phyloP scores from a whole-genome alignment of 768 basidiomycete species.

The Leccinum broughii region DNA sequence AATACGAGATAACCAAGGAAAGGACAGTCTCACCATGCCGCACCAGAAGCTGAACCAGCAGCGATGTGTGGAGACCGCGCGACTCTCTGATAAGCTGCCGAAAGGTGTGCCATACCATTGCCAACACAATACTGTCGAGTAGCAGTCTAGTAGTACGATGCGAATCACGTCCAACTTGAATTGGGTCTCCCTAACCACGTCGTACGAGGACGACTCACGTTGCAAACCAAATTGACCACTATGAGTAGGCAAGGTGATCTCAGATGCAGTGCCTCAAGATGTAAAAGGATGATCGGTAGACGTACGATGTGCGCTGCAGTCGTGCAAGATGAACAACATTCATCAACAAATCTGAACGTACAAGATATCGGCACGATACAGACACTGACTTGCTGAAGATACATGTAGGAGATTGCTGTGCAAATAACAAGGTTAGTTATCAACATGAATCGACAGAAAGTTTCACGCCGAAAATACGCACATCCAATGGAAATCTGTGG shows the following conservation, averaged over 20 bases:
- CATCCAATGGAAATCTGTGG: background rate
- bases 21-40: background rate
- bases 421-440: background rate
- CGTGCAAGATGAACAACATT: background rate
- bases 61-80: background rate
- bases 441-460: background rate
- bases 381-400: background rate
- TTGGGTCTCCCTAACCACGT: background rate
- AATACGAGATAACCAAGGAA: background rate
- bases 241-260: background rate
- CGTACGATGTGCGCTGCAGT: constrained; percentile 10
- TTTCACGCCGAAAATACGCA: constrained; percentile 1
- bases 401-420: background rate
- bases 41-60: constrained; percentile 5
- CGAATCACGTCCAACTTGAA: background rate
- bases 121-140: constrained; percentile 11
- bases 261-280: background rate
- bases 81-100: background rate
- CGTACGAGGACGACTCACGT: background rate
- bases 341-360: background rate
- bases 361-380: background rate
- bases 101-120: constrained; percentile 4
- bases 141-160: constrained; percentile 7
- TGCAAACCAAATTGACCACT: constrained; percentile 13
- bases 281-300: background rate